Conservation (phyloP, 2,329 filamentous ascomycete genomes). For the Ascochyta viciae-villosae region DNA sequence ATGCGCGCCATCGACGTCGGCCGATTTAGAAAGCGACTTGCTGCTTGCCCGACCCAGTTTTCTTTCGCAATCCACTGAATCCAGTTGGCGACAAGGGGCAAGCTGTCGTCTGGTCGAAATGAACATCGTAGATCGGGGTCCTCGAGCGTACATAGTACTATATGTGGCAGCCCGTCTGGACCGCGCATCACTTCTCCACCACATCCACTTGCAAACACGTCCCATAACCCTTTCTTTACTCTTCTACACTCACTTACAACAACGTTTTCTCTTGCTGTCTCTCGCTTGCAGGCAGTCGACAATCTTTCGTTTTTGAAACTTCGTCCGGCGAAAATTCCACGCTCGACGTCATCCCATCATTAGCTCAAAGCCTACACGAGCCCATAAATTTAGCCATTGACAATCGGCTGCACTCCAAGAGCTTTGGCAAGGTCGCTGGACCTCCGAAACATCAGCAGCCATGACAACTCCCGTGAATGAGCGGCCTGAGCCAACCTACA, state of each 20-base stretch:
- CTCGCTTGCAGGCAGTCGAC: not conserved
- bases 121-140: constrained; percentile 5
- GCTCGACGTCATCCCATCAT: constrained; percentile 10
- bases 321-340: constrained; percentile 4
- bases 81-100: constrained; percentile 10
- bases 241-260: not conserved
- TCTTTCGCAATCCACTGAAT: constrained; percentile 13
- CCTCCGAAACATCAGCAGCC: constrained; percentile 16
- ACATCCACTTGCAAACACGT: constrained; percentile 1
- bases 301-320: not conserved
- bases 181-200: constrained; percentile 17
- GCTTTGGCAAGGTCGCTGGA: constrained; percentile 8
- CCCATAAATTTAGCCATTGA: not conserved
- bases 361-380: constrained; percentile 2
- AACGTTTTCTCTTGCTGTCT: not conserved
- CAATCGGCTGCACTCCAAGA: not conserved
- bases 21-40: constrained; percentile 18
- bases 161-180: constrained; percentile 13
- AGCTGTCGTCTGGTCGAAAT: constrained; percentile 14
- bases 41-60: constrained; percentile 21
- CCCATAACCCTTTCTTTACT: not conserved
- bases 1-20: constrained; percentile 19
- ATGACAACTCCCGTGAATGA: constrained; percentile 49
- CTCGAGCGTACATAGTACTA: not conserved
- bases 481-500: constrained; percentile 46